Base-by-base conservation (phyloP, 192 early-diverging fungal species). In the Spinellus fusiger region DNA sequence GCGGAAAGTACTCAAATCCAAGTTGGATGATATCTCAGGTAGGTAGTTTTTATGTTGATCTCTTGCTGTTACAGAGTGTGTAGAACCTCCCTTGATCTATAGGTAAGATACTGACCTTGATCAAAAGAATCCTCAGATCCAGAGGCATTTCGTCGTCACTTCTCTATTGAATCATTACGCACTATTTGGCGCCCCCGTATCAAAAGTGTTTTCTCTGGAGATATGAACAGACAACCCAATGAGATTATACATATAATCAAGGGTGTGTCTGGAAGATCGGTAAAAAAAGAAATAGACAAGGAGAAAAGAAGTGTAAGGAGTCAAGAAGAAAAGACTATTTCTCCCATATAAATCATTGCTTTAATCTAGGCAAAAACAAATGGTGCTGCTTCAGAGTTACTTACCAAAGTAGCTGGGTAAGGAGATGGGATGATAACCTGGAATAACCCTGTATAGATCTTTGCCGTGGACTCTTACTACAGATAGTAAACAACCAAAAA, bases 11-110 rank as follows among this genome's bases (percentile, higher is more conserved):
- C 54, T 81, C 5, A 81, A 81, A n/a, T 76, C 73, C 13, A 81
- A 81, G 40, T 59, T 81, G 9, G 79, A 81, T 23, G 79, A 81
- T 64, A 70, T 81, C 23, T 78, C 79, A 13, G 79, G 78, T 58
- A 71, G 62, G 61, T 53, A 57, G 6, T 52, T n/a, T n/a, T n/a
- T n/a, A n/a, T n/a, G n/a, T n/a, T n/a, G n/a, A n/a, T n/a, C n/a
- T n/a, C n/a, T n/a, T n/a, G n/a, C n/a, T n/a, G n/a, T n/a, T n/a
- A 52, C 1, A 52, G 59, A 3, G 61, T 62, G 29, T 31, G 54
- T 27, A 65, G 63, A 31, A 8, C 0, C 23, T n/a, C 15, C 1
- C 20, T 31, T 18, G 26, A 29, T 10, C 48, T 23, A 15, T 31
- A 38, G n/a, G 29, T 55, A 16, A 54, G 28, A 31, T 65, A 68